phyloP scores from a whole-genome alignment of 345 rosid genomes.

The Draba incana region DNA sequence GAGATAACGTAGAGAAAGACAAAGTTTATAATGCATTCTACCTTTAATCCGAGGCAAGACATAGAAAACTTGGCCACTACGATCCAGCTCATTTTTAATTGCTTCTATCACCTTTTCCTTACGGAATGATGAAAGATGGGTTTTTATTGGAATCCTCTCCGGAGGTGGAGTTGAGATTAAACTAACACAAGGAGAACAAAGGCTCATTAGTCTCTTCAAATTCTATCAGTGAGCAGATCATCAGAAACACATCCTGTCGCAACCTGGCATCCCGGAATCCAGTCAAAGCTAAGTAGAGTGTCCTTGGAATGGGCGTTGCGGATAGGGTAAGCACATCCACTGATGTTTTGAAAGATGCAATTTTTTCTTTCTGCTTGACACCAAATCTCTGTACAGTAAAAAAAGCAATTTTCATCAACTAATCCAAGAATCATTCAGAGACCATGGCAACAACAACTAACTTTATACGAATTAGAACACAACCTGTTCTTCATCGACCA shows the following conservation, averaged over 20 bases:
- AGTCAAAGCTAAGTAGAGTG: constrained; percentile 89
- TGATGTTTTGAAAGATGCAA: constrained; percentile 92
- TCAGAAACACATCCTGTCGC: constrained; percentile 24
- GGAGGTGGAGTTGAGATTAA: constrained; percentile 97
- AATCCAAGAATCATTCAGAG: constrained; percentile 38
- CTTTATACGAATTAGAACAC: constrained; percentile 29
- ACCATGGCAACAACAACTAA: constrained; percentile 23
- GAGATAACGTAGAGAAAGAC: constrained; percentile 23
- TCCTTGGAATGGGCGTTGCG: constrained; percentile 97
- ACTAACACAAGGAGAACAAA: constrained; percentile 49
- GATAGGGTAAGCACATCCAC: constrained; percentile 96
- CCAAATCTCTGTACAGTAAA: constrained; percentile 78
- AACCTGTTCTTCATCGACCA: constrained; percentile 99
- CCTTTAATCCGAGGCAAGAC: constrained; percentile 97
- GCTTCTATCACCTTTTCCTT: constrained; percentile 71
- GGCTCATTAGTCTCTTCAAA: constrained; percentile 30
- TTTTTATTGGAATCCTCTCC: constrained; percentile 95
- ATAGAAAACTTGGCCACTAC: constrained; percentile 92
- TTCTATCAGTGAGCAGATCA: constrained; percentile 13
- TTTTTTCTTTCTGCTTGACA: constrained; percentile 97
- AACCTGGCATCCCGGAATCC: constrained; percentile 99
- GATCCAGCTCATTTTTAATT: constrained; percentile 77
- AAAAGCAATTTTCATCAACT: constrained; percentile 34
- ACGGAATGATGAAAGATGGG: constrained; percentile 70
- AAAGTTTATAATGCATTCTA: constrained; percentile 33